Conservation (phyloP, 768 basidiomycete genomes). For the Hericium alpestre region DNA sequence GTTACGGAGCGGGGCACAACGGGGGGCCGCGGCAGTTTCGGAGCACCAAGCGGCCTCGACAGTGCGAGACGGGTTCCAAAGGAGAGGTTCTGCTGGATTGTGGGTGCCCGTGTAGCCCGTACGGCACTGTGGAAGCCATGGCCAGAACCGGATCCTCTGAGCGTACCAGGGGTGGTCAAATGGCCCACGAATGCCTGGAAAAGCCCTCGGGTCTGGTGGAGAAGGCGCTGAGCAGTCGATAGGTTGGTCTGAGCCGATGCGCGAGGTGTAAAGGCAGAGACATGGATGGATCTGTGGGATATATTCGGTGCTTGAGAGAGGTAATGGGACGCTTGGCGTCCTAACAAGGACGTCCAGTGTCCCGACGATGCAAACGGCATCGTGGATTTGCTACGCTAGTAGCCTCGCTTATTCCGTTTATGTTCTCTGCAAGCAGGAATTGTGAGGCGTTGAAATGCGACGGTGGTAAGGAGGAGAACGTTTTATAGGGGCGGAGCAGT, state of each 20-base stretch:
- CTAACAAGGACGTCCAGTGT: conserved; percentile 13
- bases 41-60: conserved; percentile 31
- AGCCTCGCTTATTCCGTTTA: not conserved
- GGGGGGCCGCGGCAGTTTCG: conserved; percentile 50
- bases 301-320: conserved; percentile 17
- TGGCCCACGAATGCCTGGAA: conserved; percentile 45
- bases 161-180: conserved; percentile 44
- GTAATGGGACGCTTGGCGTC: conserved; percentile 12
- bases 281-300: conserved; percentile 31
- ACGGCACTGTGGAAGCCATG: conserved; percentile 18
- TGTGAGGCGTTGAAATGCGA: no score
- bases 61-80: conserved; percentile 44
- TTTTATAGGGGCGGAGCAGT: no score
- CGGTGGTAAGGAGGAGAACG: no score
- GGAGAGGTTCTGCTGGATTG: conserved; percentile 47
- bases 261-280: conserved; percentile 29
- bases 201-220: conserved; percentile 44
- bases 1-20: conserved; percentile 37
- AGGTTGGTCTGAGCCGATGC: conserved; percentile 21
- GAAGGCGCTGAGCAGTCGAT: conserved; percentile 32
- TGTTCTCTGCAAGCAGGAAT: no score
- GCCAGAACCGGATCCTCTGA: conserved; percentile 22
- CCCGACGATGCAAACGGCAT: conserved; percentile 24
- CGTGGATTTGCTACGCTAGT: conserved; percentile 4
- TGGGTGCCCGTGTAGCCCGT: conserved; percentile 16